These are phyloP conservation scores for Arabidopsis lyrata DNA, from an alignment of 441 rosid genomes.

Conservation along the genomic window DNA sequence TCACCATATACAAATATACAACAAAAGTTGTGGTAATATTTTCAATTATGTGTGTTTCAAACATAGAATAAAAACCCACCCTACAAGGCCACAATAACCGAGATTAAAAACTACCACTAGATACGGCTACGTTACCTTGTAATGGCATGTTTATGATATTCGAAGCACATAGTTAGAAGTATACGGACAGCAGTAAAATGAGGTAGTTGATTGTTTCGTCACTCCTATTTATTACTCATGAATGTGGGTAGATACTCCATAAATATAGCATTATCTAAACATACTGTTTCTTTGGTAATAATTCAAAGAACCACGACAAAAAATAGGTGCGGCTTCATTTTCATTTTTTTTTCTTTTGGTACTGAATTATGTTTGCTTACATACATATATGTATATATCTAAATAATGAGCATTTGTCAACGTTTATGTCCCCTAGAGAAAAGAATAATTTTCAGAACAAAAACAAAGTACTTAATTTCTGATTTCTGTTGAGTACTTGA, in stretches of 20 bases:
- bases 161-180: slow-evolving; percentile 3
- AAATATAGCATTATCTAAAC: slow-evolving; percentile 33
- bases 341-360: not conserved
- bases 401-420: slow-evolving; percentile 1
- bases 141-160: slow-evolving; percentile 26
- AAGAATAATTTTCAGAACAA: not conserved
- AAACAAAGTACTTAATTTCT: not conserved
- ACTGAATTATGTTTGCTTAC: not conserved
- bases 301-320: slow-evolving; percentile 40
- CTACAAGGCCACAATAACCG: not conserved
- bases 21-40: no score
- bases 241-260: slow-evolving; percentile 43
- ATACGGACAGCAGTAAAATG: slow-evolving; percentile 24
- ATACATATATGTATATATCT: not conserved
- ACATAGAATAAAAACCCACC: not conserved
- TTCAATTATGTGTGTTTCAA: not conserved
- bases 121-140: slow-evolving; percentile 23
- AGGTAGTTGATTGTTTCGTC: slow-evolving; percentile 39
- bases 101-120: not conserved
- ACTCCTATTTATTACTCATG: slow-evolving; percentile 39
- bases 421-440: not conserved
- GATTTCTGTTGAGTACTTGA: not conserved
- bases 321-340: slow-evolving; percentile 15
- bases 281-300: slow-evolving; percentile 25
- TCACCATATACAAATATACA: no score